These are phyloP conservation scores for Cinchona pubescens DNA, from an alignment of 257 asterid genomes.

Conservation along the genomic window DNA sequence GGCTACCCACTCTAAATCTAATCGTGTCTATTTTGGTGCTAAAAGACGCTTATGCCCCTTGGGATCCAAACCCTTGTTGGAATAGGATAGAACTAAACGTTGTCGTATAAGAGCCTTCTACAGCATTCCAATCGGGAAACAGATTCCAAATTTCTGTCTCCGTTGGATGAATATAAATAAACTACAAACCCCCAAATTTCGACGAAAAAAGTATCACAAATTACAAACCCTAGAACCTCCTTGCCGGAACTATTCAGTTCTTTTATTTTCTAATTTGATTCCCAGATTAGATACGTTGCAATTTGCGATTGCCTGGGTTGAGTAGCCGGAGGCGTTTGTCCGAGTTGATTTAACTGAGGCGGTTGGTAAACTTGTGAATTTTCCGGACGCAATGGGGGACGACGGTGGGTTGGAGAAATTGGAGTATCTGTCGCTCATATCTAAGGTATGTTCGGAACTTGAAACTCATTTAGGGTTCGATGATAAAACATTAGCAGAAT, in stretches of 20 bases:
- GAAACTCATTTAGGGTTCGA: constrained; percentile 69
- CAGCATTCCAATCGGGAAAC: too few relatives aligned
- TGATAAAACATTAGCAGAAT: constrained; percentile 77
- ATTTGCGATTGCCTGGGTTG: neutral
- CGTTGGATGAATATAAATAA: too few relatives aligned
- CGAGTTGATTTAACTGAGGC: neutral
- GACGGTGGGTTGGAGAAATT: constrained; percentile 57
- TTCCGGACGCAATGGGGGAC: neutral
- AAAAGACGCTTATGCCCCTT: too few relatives aligned
- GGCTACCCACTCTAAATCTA: too few relatives aligned
- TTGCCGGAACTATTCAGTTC: neutral
- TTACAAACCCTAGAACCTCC: neutral
- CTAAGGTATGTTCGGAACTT: constrained; percentile 78
- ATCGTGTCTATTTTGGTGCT: too few relatives aligned
- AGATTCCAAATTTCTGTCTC: too few relatives aligned
- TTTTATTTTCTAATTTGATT: neutral
- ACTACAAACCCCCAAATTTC: neutral
- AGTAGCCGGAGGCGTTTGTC: neutral
- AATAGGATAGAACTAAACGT: too few relatives aligned
- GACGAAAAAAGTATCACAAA: neutral
- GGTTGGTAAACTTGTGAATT: neutral
- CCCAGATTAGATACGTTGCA: neutral
- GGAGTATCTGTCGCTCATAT: constrained; percentile 70
- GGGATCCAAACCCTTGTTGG: too few relatives aligned
- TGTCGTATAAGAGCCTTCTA: too few relatives aligned